Conservation (phyloP, 768 basidiomycete genomes). For the Mrakia frigida region DNA sequence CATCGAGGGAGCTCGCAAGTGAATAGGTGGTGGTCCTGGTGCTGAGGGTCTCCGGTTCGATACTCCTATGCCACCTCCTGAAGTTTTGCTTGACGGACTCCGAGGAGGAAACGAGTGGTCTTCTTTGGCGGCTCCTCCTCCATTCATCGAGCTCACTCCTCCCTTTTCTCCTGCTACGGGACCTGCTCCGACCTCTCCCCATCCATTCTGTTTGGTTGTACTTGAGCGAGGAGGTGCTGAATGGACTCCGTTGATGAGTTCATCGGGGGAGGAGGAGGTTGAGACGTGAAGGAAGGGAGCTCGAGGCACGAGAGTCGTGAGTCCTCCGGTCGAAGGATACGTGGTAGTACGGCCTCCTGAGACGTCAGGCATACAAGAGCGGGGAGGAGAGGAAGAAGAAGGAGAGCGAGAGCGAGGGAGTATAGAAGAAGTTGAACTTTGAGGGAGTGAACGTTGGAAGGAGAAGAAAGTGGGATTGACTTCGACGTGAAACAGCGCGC, state of each 20-base stretch:
- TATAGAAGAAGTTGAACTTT: neutral
- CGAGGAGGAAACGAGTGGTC: neutral
- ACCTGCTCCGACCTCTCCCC: slow-evolving; percentile 6
- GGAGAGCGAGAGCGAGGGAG: neutral
- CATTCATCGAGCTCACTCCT: neutral
- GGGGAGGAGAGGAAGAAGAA: neutral
- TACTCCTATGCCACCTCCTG: neutral
- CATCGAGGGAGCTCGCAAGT: neutral
- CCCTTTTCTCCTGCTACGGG: neutral
- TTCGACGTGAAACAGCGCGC: too few species aligned
- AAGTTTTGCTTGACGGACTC: neutral
- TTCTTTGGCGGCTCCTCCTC: neutral
- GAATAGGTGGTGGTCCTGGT: neutral
- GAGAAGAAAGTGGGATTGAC: too few species aligned
- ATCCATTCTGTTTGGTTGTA: neutral
- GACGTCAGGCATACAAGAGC: neutral
- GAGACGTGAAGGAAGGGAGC: slow-evolving; percentile 3
- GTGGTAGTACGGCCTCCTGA: neutral
- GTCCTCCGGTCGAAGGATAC: neutral
- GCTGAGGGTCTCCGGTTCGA: neutral
- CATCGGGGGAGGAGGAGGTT: neutral
- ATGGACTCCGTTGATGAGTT: neutral
- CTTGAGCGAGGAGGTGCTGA: neutral
- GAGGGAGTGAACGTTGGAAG: neutral
- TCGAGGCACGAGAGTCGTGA: neutral